These are phyloP conservation scores for Aspergillus hiratsukae DNA, from an alignment of 2,329 filamentous ascomycete genomes.

Conservation along the genomic window DNA sequence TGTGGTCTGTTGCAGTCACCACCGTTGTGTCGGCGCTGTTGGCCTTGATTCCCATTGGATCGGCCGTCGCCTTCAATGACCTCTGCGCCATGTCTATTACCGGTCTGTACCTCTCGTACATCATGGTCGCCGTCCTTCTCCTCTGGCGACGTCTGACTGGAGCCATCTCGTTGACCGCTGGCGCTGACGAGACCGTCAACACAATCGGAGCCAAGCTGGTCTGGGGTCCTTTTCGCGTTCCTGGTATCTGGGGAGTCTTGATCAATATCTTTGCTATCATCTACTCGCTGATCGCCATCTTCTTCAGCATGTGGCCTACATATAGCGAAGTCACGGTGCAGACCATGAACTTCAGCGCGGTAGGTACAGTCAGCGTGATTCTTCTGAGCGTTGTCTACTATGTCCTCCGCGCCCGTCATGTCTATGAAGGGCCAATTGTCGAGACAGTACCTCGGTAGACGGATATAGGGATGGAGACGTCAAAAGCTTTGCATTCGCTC, in stretches of 20 bases:
- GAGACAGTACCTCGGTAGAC: conserved; percentile 6
- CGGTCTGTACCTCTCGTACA: conserved; percentile 47
- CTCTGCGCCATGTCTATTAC: conserved; percentile 46
- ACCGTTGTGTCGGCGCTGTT: conserved; percentile 32
- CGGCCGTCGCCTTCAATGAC: conserved; percentile 46
- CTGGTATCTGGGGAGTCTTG: conserved; percentile 39
- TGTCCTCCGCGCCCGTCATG: conserved; percentile 28
- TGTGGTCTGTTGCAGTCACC: conserved; percentile 23
- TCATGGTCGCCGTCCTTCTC: conserved; percentile 43
- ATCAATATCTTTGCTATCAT: conserved; percentile 42
- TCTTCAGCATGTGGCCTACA: conserved; percentile 47
- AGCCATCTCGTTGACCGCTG: conserved; percentile 17
- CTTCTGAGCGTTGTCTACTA: conserved; percentile 41
- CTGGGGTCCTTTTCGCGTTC: conserved; percentile 25
- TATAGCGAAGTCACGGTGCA: conserved; percentile 28
- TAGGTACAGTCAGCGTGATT: conserved; percentile 41
- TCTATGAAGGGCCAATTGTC: conserved; percentile 31
- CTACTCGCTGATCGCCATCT: conserved; percentile 42
- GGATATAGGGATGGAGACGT: not conserved
- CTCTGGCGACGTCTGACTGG: conserved; percentile 38
- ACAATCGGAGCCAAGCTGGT: conserved; percentile 12
- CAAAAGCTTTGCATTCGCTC: not conserved
- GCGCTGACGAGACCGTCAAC: conserved; percentile 29
- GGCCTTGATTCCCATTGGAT: conserved; percentile 50
- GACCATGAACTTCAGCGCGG: conserved; percentile 47